Base-by-base conservation (phyloP, 2,329 filamentous ascomycete species). In the Nothophaeocryptopus gaeumannii region DNA sequence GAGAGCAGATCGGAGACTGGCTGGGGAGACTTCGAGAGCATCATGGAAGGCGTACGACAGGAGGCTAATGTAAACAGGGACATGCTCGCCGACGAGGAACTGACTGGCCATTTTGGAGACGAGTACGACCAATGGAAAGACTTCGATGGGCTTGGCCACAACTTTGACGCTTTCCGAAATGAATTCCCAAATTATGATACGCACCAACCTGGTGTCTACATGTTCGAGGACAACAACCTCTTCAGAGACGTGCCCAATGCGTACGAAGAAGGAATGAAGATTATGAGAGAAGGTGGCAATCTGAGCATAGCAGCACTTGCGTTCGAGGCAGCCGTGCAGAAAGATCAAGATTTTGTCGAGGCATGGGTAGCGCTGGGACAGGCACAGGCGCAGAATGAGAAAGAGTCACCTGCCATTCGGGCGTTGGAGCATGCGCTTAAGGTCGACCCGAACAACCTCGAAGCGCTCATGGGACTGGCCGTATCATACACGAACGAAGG, bases 401-500 rank as follows among this genome's bases (percentile, higher is more conserved):
- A 99, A 74, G 93, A 99, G 70, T 87, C 89, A 8, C 92, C 93
- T 0, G 93, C 93, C 2, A 96, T 99, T 58, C 85, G 93, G 31
- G 93, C 93, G 2, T 77, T 97, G 53, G 92, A 97, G 70, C 88
- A 93, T 67, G 90, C 92, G 1, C 74, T 96, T 56, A 92, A 91
- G 70, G 77, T 93, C 26, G 91, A 97, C 63, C 85, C 90, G 0
- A 85, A 83, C 63, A 96, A 96, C 66, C 79, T 95, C 14, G 82
- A 88, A 52, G 92, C 91, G 0, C 79, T 99, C 39, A 97, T 99
- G 92, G 91, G 89, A 1, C 76, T 99, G 45, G 90, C 92, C 11
- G 92, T 99, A 14, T 95, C 89, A 5, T 99, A 99, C 72, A 99
- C 93, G 40, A 99, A 99, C 73, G 93, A 99, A 74, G 93, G 92